Conservation (phyloP, 192 early-diverging fungal genomes). For the Rhizophagus clarus region DNA sequence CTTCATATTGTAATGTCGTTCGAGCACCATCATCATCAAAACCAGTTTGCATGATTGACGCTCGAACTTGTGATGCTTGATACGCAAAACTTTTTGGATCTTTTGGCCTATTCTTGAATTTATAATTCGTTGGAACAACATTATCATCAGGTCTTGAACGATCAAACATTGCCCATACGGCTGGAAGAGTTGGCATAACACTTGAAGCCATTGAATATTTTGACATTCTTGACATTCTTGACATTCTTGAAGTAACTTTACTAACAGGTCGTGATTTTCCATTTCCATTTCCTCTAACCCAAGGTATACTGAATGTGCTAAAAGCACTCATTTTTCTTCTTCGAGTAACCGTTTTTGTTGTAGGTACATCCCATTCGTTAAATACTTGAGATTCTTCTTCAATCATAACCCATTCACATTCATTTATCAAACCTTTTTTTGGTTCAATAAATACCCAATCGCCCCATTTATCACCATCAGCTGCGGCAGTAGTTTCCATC, state of each 20-base stretch:
- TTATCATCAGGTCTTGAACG: conserved; percentile 10
- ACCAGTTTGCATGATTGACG: background rate
- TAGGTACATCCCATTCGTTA: background rate
- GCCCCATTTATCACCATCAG: conserved; percentile 20
- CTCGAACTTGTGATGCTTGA: background rate
- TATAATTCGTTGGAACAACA: background rate
- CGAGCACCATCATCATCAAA: background rate
- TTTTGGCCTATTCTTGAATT: background rate
- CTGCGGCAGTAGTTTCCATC: conserved; percentile 28
- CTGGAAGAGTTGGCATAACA: background rate
- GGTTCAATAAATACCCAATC: conserved; percentile 35
- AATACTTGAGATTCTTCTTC: conserved; percentile 32
- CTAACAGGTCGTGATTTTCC: conserved; percentile 1
- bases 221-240: background rate
- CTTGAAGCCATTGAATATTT: background rate
- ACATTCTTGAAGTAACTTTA: background rate
- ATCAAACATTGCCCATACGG: background rate
- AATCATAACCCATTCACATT: conserved; percentile 35
- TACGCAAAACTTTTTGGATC: background rate
- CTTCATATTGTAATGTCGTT: background rate
- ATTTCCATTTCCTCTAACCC: background rate
- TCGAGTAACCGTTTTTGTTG: background rate
- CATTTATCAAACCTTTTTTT: conserved; percentile 24
- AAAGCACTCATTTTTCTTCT: conserved; percentile 2
- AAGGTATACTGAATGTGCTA: conserved; percentile 14